Evolutionary conservation across 768 basidiomycete species (phyloP), one percentile per base, ranked within the genome.

Genomic region (Brasilioporus rufonigricans): DNA sequence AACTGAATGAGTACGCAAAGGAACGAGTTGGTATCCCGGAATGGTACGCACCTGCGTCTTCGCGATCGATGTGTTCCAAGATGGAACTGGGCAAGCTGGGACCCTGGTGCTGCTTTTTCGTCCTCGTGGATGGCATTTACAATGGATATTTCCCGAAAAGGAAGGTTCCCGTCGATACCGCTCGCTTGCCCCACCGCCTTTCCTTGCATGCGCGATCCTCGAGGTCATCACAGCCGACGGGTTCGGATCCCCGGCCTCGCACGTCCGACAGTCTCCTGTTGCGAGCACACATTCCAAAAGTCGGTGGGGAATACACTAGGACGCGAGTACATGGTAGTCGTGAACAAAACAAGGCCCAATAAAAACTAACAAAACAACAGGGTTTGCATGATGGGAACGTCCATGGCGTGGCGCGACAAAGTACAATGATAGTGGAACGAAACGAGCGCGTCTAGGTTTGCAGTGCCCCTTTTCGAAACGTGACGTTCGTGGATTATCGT

Each of bases 41-140:
- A 14, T 6, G 2, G 32, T 32, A 48, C 44, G 21, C 39, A 69
- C 69, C 57, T 18, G 57, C 21, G 1, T 46, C 52, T n/a, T 62
- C 45, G 19, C 44, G 53, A 13, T 61, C 50, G 41, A 70, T 64
- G 9, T 66, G 62, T 12, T 70, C 61, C 45, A 69, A 50, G 52
- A 71, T 55, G 53, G 66, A 62, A 33, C 60, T 66, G 14, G 70
- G 69, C 19, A 70, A 44, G 35, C 46, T 66, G 4, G 69, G 67
- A 2, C 70, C 64, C 5, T 51, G 56, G 32, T 44, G 35, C 1
- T 23, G 60, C 16, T 50, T 60, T 49, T 38, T 60, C 32, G 57
- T 38, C 43, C n/a, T 59, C 68, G 67, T 55, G 27, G 44, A n/a
- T 32, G 4, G 21, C 5, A 21, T 27, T 38, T 21, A 12, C n/a